Conservation (phyloP, 139 green algal species). For the Gonium pectorale region DNA sequence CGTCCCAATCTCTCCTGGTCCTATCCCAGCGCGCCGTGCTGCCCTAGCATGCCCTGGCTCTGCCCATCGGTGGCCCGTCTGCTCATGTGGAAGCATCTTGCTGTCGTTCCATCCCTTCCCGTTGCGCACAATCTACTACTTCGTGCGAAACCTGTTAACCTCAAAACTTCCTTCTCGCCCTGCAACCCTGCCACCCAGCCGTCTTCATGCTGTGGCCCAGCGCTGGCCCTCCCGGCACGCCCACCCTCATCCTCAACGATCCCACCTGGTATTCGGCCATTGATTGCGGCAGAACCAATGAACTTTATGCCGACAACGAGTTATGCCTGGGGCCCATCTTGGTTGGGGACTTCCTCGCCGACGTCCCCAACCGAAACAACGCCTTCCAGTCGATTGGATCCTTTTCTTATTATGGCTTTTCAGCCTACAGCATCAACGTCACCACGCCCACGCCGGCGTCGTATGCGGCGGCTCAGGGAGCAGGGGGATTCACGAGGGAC, state of each 20-base stretch:
- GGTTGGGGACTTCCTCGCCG: neutral
- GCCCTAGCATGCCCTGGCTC: too few species aligned
- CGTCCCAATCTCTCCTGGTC: too few species aligned
- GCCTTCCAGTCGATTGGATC: neutral
- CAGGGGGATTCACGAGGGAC: too few species aligned
- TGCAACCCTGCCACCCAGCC: neutral
- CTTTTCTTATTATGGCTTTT: neutral
- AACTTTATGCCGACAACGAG: neutral
- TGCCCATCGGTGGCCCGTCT: neutral
- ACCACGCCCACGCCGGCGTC: neutral
- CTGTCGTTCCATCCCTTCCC: neutral
- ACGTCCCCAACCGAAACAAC: neutral
- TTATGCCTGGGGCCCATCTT: neutral
- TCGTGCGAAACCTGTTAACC: neutral
- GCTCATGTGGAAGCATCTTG: too few species aligned
- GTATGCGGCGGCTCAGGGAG: too few species aligned
- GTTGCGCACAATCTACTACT: neutral
- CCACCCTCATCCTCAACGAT: neutral
- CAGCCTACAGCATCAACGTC: neutral
- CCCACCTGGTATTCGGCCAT: neutral
- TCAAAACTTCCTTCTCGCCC: neutral
- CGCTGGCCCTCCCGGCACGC: slow-evolving; percentile 27
- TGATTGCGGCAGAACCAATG: neutral
- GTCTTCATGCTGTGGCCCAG: neutral
- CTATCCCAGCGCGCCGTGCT: too few species aligned